Conservation (phyloP, 1,284 basidiomycete genomes). For the Afroboletus lepidellus region DNA sequence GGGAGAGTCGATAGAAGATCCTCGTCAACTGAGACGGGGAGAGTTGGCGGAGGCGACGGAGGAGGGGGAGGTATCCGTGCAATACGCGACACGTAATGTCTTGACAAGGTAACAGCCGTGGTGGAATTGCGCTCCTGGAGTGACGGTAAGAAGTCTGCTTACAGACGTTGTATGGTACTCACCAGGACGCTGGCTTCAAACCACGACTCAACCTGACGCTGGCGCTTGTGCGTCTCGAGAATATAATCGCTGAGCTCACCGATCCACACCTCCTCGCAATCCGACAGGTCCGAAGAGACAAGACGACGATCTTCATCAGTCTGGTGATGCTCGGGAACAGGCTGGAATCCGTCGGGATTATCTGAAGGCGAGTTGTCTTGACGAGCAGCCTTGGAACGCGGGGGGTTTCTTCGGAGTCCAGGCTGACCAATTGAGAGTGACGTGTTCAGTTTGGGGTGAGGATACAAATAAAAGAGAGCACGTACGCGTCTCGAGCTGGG, state of each 20-base stretch:
- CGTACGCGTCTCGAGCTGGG: constrained; percentile 55
- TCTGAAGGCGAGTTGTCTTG: constrained; percentile 39
- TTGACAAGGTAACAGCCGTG: constrained; percentile 60
- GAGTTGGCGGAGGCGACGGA: constrained; percentile 45
- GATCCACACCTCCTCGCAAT: constrained; percentile 73
- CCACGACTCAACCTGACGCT: constrained; percentile 66
- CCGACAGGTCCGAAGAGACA: constrained; percentile 72
- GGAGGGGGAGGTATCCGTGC: constrained; percentile 56
- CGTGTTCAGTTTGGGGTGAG: not conserved
- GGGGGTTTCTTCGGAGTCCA: constrained; percentile 41
- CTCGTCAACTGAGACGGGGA: constrained; percentile 37
- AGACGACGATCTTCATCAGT: constrained; percentile 50
- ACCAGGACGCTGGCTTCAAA: constrained; percentile 66
- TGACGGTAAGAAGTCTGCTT: constrained; percentile 8
- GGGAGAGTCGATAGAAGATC: constrained; percentile 39
- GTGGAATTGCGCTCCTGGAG: constrained; percentile 63
- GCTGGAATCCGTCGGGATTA: constrained; percentile 33
- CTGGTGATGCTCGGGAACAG: constrained; percentile 36
- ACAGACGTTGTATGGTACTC: constrained; percentile 24
- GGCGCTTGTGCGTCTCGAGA: constrained; percentile 67
- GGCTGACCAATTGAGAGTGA: constrained; percentile 26
- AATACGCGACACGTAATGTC: constrained; percentile 62
- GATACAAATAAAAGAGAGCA: constrained; percentile 10
- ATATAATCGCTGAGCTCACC: constrained; percentile 66
- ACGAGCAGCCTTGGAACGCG: constrained; percentile 40